Evolutionary conservation across 2,329 filamentous ascomycete species (phyloP), one percentile per base, ranked within the genome.

Genomic region (Rhexocercosporidium sp.): DNA sequence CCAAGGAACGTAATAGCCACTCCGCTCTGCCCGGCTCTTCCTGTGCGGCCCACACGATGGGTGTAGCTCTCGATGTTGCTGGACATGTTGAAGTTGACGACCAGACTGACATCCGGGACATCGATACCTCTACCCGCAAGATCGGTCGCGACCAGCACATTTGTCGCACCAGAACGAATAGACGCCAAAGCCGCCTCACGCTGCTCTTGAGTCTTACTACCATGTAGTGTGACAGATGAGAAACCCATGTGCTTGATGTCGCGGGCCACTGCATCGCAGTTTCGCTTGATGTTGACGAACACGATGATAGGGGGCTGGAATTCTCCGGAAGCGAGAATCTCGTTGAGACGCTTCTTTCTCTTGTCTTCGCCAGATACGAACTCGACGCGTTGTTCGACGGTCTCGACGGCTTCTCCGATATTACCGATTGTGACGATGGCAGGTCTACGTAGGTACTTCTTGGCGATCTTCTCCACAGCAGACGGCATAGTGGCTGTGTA

Each of bases 21-120:
- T 90, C 96, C 96, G 73, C 88, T 94, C 87, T 98, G 98, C 69
- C 96, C 96, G 1, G 96, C 96, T 89, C 96, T 92, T 85, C 96
- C 96, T 1, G 96, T 99, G 82, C 96, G 91, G 79, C 96, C 96
- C 76, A 99, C 92, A 82, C 96, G 90, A 84, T 99, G 96, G 2
- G 95, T 98, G 79, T 99, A 99, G 77, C 88, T 91, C 82, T 99
- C 96, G 73, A 99, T 98, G 73, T 85, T 93, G 14, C 83, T 89
- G 0, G 96, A 92, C 96, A 99, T 98, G 84, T 98, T 99, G 87
- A 98, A 99, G 83, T 99, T 99, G 78, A 99, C 86, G 66, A 99
- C 96, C 68, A 99, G 86, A 69, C 88, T 92, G 47, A 99, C 96
- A 77, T 98, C 96, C 0, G 92, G 90, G 3, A 99, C 94, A 80